These are phyloP conservation scores for Fusarium sulawesiense DNA, from an alignment of 2,329 filamentous ascomycete species.

Conservation along the genomic window DNA sequence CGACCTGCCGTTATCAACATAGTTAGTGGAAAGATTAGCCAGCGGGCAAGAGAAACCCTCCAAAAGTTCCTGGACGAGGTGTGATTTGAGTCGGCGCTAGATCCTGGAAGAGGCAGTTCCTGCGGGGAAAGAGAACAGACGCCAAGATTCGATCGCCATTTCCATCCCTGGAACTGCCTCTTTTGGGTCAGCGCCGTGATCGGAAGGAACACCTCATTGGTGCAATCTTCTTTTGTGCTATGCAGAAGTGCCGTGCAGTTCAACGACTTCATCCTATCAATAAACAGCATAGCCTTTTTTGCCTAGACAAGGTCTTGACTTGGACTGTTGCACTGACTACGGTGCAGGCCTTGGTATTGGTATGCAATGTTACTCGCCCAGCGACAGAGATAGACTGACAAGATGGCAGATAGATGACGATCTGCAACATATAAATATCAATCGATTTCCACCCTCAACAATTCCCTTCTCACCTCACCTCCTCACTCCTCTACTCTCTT, in stretches of 20 bases:
- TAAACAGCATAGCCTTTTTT: neutral
- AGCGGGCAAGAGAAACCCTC: constrained; percentile 11
- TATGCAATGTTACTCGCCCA: neutral
- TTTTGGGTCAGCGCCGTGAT: constrained; percentile 34
- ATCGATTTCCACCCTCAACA: neutral
- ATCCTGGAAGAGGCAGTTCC: constrained; percentile 44
- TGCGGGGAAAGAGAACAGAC: constrained; percentile 17
- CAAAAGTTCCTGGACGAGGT: constrained; percentile 41
- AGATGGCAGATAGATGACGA: neutral
- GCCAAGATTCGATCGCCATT: constrained; percentile 39
- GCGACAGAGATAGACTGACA: neutral
- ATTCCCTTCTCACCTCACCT: neutral
- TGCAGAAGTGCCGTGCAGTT: constrained; percentile 31
- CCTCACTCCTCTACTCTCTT: constrained; percentile 21
- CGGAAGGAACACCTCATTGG: constrained; percentile 18
- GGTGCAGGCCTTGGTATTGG: neutral
- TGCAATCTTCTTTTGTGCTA: constrained; percentile 17
- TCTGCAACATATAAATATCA: constrained; percentile 27
- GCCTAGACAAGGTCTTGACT: neutral
- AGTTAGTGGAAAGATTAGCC: constrained; percentile 11
- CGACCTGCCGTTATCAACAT: constrained; percentile 46
- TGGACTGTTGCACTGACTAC: neutral
- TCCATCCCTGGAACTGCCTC: constrained; percentile 39
- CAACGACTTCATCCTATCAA: constrained; percentile 9
- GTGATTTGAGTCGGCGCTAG: constrained; percentile 39